Conservation (phyloP, 257 asterid genomes). For the Paraleonurus japonicus region DNA sequence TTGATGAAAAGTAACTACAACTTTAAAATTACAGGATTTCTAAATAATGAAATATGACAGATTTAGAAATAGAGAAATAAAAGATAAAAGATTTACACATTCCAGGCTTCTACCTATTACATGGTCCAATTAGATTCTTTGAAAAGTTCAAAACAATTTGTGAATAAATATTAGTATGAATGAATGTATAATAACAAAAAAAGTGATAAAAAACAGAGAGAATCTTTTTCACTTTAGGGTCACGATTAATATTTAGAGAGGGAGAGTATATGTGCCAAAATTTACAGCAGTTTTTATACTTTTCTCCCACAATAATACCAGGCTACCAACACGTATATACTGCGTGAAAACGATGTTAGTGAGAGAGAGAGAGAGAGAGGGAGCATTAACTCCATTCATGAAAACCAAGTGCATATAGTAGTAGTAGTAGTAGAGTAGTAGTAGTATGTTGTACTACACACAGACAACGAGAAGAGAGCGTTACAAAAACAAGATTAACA, state of each 20-base stretch:
- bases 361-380: conserved; percentile 8
- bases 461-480: conserved; percentile 34
- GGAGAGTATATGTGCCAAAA: neutral
- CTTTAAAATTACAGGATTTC: no score
- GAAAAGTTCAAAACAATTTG: no score
- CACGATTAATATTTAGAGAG: neutral
- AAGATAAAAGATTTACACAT: no score
- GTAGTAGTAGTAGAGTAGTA: no score
- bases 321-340: conserved; percentile 12
- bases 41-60: no score
- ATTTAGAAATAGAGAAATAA: no score
- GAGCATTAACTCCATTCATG: conserved; percentile 36
- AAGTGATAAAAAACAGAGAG: neutral
- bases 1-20: no score
- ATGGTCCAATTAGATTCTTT: no score
- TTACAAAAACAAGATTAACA: conserved; percentile 33
- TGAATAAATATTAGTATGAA: no score
- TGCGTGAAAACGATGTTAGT: conserved; percentile 33
- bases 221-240: conserved; percentile 25
- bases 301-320: neutral
- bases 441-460: conserved; percentile 22
- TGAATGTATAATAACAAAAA: neutral
- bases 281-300: conserved; percentile 1
- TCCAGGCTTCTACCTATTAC: no score
- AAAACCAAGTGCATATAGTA: conserved; percentile 30